These are phyloP conservation scores for Malus sieversii DNA, from an alignment of 306 rosid genomes.

Conservation along the genomic window DNA sequence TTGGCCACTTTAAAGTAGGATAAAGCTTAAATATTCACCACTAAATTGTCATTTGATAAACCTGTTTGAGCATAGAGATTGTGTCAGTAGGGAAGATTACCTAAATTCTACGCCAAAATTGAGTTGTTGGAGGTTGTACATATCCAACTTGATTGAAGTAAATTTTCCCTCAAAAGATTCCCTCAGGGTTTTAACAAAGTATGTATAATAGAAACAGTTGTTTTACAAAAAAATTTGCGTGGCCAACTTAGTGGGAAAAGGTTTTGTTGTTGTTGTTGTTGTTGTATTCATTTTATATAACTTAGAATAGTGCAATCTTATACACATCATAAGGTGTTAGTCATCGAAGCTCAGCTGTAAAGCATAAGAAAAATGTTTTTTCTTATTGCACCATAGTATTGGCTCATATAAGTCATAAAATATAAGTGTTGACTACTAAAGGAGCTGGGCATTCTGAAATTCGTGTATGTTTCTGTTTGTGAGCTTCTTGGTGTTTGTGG, in stretches of 20 bases:
- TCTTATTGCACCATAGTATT: background rate
- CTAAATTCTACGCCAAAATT: background rate
- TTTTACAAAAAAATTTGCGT: background rate
- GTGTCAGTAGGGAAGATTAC: background rate
- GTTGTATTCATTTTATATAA: background rate
- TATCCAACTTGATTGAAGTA: background rate
- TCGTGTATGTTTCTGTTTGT: background rate
- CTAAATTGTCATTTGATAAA: background rate
- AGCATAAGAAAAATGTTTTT: background rate
- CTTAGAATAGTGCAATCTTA: background rate
- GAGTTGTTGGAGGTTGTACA: background rate
- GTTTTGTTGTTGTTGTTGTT: too few relatives aligned
- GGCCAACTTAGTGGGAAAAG: background rate
- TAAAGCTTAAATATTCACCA: background rate
- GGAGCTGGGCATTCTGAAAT: background rate
- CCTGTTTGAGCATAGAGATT: background rate
- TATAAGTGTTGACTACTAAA: background rate
- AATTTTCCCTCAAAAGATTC: background rate
- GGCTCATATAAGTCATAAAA: background rate
- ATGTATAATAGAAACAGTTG: background rate
- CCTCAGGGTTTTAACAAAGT: background rate
- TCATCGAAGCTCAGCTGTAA: background rate
- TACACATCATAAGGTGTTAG: background rate
- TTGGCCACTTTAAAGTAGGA: background rate
- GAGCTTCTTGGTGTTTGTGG: background rate